Evolutionary conservation across 805 yeast genomes (phyloP).

Genomic region (Schwanniomyces sp.): DNA sequence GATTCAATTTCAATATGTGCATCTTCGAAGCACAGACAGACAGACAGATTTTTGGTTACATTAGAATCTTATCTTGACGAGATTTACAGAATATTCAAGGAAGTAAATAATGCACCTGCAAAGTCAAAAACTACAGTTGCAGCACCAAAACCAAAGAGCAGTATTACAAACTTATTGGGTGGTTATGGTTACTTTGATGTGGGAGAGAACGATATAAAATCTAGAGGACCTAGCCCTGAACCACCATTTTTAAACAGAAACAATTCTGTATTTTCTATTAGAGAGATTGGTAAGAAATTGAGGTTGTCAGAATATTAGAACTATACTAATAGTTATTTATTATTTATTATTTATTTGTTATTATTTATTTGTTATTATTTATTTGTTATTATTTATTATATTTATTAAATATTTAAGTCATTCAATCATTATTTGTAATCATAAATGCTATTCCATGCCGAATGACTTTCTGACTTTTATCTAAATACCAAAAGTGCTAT

Average conservation of each 20-base stretch:
- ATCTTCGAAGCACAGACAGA: conserved; percentile 61
- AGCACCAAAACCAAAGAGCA: conserved; percentile 20
- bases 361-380: conserved; percentile 9
- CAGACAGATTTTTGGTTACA: conserved; percentile 54
- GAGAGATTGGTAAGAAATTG: conserved; percentile 66
- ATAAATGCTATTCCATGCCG: not conserved
- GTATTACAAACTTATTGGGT: conserved; percentile 43
- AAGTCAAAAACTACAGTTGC: not conserved
- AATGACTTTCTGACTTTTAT: not conserved
- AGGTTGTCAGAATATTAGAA: conserved; percentile 59
- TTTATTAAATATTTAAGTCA: conserved; percentile 8
- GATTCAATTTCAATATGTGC: conserved; percentile 54
- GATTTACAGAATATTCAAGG: conserved; percentile 29
- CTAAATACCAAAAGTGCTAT: conserved; percentile 68
- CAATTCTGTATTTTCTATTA: conserved; percentile 39
- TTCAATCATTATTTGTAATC: conserved; percentile 2
- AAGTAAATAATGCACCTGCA: conserved; percentile 1
- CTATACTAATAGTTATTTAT: not conserved
- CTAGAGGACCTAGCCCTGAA: conserved; percentile 60
- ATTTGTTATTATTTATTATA: conserved; percentile 9
- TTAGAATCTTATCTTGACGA: conserved; percentile 51
- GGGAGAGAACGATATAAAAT: conserved; percentile 51
- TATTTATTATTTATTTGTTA: not conserved
- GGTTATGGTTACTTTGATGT: conserved; percentile 64
- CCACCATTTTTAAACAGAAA: conserved; percentile 44